Conservation (phyloP, 306 rosid species). For the Cicer arietinum region DNA sequence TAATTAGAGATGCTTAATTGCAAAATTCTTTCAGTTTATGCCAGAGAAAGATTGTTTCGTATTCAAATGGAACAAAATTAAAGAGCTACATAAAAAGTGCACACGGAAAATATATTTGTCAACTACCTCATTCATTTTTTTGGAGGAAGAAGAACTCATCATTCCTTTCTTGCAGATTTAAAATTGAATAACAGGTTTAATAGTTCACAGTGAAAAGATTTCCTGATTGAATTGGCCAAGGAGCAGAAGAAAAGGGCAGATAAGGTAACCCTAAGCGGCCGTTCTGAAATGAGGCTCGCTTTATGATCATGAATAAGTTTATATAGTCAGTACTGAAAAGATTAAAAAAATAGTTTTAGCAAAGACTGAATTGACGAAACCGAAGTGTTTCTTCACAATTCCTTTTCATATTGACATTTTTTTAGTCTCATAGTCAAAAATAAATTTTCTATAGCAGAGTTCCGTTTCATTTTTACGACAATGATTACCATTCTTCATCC, state of each 20-base stretch:
- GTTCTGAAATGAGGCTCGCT: constrained; percentile 7
- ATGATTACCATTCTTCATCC: constrained; percentile 18
- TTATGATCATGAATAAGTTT: constrained; percentile 22
- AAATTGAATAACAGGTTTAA: constrained; percentile 19
- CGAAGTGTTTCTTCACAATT: constrained; percentile 8
- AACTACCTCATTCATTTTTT: constrained; percentile 45
- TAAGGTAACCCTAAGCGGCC: constrained; percentile 4
- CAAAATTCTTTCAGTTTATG: constrained; percentile 2
- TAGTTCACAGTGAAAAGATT: constrained; percentile 12
- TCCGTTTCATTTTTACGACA: constrained; percentile 32
- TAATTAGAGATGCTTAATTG: constrained; percentile 15
- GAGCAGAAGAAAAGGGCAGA: constrained; percentile 14
- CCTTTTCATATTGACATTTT: not conserved
- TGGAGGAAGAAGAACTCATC: constrained; percentile 32
- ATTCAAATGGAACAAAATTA: constrained; percentile 9
- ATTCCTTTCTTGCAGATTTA: constrained; percentile 21
- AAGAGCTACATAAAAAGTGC: not conserved
- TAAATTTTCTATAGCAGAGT: constrained; percentile 34
- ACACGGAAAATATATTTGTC: not conserved
- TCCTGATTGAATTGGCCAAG: not conserved
- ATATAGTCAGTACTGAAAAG: not conserved
- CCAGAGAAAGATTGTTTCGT: not conserved
- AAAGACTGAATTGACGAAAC: constrained; percentile 4
- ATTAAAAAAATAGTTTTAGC: not conserved
- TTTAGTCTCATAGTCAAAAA: constrained; percentile 10